Base-by-base conservation (phyloP, 371 early-diverging fungal species). In the Mucor sp. region DNA sequence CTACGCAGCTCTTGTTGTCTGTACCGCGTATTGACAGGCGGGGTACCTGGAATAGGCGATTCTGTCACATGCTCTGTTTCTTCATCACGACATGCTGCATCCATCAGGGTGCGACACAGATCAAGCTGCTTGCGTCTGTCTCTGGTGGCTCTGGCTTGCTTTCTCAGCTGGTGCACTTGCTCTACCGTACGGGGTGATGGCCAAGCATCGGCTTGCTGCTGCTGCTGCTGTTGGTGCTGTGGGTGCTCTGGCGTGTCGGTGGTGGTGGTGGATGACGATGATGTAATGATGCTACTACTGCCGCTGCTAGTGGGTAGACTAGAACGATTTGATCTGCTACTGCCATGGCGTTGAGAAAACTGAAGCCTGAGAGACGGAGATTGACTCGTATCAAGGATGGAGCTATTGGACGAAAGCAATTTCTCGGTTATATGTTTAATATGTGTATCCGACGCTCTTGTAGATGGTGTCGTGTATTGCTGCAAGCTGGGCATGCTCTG, bases 91-190 rank as follows among this genome's bases (percentile, higher is more conserved):
- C 58, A 56, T 1, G 74, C 70, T 19, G 65, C 44, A 1, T 69
- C 66, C 60, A 75, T 75, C 30, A 75, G 32, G 3, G 32, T 50
- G 2, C 69, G 63, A n/a, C 70, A 75, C 1, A 75, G 43, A 39
- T 55, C 59, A 6, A 75, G 60, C 17, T 69, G 66, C 12, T 61
- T 63, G 30, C 58, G 53, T 17, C 57, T 56, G 50, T 69, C 33
- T 23, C 62, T 53, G 19, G 58, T 58, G 1, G 64, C 61, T 39
- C 56, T 53, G 3, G 65, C 69, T 35, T 59, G 43, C 53, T 69
- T 72, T 53, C 62, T 53, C 8, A 75, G 14, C 15, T 58, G n/a
- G 47, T 67, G 64, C 1, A 75, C 62, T 53, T 72, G 57, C 19
- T 64, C 56, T 0, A 69, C 48, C 1, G 58, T 33, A 0, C 33